These are phyloP conservation scores for Cladosporium sp. DNA, from an alignment of 2,329 filamentous ascomycete species.

Conservation along the genomic window DNA sequence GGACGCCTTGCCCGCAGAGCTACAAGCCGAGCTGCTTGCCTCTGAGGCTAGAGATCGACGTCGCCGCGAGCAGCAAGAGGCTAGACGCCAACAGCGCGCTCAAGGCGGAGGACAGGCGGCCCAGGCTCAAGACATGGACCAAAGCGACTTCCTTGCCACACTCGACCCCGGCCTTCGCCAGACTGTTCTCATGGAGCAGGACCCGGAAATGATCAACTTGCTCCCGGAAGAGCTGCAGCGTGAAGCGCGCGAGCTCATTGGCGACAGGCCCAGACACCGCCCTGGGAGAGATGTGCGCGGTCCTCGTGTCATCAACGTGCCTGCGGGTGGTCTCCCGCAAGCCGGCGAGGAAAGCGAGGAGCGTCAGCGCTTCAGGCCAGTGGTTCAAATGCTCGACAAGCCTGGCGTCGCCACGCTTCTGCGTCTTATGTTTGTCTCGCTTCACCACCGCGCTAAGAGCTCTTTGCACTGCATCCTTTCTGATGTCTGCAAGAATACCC, in stretches of 20 bases:
- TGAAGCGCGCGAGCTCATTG: constrained; percentile 69
- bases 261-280: constrained; percentile 33
- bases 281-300: constrained; percentile 1
- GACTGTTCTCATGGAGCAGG: constrained; percentile 74
- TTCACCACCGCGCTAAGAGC: constrained; percentile 77
- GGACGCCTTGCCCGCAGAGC: constrained; percentile 82
- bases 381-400: constrained; percentile 96
- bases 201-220: constrained; percentile 76
- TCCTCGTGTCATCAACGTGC: constrained; percentile 10
- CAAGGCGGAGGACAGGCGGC: constrained; percentile 42
- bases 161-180: constrained; percentile 78
- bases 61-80: constrained; percentile 76
- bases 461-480: constrained; percentile 82
- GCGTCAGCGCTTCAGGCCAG: constrained; percentile 48
- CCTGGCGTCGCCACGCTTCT: constrained; percentile 90
- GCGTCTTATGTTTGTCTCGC: constrained; percentile 95
- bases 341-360: not conserved
- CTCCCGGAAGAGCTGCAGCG: constrained; percentile 80
- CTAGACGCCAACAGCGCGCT: constrained; percentile 56
- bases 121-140: constrained; percentile 74
- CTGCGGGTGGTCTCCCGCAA: not conserved
- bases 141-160: constrained; percentile 85
- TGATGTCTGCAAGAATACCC: constrained; percentile 92
- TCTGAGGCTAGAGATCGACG: constrained; percentile 86
- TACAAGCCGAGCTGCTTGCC: constrained; percentile 83